Evolutionary conservation across 2,329 filamentous ascomycete species (phyloP).

Genomic region (Trematosphaeria pertusa): DNA sequence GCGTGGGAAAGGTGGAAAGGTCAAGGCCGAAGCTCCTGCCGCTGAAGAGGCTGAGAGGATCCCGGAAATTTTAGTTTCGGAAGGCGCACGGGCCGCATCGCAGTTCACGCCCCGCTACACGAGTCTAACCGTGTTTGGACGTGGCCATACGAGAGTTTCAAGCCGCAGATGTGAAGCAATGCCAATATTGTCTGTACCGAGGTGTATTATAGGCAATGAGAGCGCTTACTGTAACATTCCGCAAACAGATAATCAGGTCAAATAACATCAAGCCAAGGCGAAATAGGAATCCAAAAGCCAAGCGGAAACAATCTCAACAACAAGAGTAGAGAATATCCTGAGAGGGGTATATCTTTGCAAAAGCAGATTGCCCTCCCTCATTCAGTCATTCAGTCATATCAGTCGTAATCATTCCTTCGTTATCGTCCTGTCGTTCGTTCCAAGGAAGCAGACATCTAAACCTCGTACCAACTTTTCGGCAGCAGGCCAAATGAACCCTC

Average conservation of each 20-base stretch:
- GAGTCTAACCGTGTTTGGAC: not conserved
- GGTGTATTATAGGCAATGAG: no score
- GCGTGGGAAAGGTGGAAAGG: constrained; percentile 1
- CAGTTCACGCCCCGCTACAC: constrained; percentile 19
- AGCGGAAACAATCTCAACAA: constrained; percentile 8
- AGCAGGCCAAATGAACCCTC: no score
- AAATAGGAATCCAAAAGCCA: no score
- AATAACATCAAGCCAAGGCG: no score
- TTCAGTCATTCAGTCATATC: constrained; percentile 35
- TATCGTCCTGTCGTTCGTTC: constrained; percentile 4
- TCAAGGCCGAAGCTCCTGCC: constrained; percentile 18
- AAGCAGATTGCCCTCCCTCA: constrained; percentile 38
- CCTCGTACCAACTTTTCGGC: no score
- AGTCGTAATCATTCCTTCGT: constrained; percentile 21
- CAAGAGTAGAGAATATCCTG: constrained; percentile 10
- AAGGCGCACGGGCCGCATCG: constrained; percentile 27
- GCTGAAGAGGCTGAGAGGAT: constrained; percentile 18
- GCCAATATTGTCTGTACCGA: no score
- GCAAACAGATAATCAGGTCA: not conserved
- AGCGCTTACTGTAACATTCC: no score
- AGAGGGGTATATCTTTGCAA: constrained; percentile 45
- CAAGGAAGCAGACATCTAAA: no score
- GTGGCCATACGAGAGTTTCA: not conserved
- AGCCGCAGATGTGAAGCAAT: not conserved
- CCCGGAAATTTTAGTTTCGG: constrained; percentile 39